Conservation (phyloP, 352 stramenopile species). For the Phytophthora brassicae region DNA sequence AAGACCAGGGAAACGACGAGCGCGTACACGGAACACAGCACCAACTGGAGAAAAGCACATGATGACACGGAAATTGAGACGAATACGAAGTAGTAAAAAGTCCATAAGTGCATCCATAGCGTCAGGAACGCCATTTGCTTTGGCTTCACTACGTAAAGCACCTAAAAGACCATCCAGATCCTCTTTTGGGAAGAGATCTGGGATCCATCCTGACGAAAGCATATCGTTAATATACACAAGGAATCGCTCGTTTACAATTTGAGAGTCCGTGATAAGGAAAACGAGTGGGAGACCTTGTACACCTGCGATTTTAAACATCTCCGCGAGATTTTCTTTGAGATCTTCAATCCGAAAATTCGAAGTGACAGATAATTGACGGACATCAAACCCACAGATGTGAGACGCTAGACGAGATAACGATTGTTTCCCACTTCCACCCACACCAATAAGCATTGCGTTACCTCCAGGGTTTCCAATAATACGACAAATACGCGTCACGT, state of each 20-base stretch:
- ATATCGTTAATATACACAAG: constrained; percentile 99
- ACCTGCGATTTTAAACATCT: constrained; percentile 96
- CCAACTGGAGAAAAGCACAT: constrained; percentile 98
- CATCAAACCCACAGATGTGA: constrained; percentile 97
- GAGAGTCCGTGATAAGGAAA: constrained; percentile 98
- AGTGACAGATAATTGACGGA: constrained; percentile 94
- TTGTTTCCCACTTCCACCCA: constrained; percentile 97
- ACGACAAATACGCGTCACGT: constrained; percentile 95
- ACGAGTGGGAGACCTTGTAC: constrained; percentile 94
- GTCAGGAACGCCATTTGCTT: constrained; percentile 93
- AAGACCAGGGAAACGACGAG: constrained; percentile 95
- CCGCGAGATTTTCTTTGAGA: constrained; percentile 95
- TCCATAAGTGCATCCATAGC: constrained; percentile 94
- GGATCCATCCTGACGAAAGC: constrained; percentile 94
- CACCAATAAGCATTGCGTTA: constrained; percentile 97
- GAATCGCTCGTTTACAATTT: constrained; percentile 98
- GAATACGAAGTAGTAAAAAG: constrained; percentile 95
- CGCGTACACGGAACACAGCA: constrained; percentile 95
- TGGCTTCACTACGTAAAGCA: constrained; percentile 93
- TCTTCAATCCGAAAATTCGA: constrained; percentile 97
- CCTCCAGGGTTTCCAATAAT: constrained; percentile 96
- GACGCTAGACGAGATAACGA: constrained; percentile 94
- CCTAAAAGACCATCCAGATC: constrained; percentile 94
- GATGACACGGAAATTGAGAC: constrained; percentile 95
- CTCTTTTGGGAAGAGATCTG: constrained; percentile 97